phyloP scores from a whole-genome alignment of 2,329 filamentous ascomycete genomes.

The Alternaria brassicicola region DNA sequence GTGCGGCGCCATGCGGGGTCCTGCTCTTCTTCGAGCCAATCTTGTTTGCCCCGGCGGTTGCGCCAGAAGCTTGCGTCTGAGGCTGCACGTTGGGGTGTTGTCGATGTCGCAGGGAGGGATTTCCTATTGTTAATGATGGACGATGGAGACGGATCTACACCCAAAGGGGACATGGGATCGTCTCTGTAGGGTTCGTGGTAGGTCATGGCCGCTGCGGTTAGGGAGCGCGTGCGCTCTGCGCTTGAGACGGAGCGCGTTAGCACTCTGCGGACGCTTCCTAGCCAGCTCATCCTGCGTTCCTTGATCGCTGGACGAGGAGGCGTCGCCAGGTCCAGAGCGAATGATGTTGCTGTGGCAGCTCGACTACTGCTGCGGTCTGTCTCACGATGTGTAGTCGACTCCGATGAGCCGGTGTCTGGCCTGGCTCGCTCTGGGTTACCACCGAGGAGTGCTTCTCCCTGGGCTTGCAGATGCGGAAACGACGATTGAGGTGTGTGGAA shows the following conservation, averaged over 20 bases:
- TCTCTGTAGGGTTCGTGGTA: constrained; percentile 41
- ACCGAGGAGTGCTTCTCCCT: constrained; percentile 60
- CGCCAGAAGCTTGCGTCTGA: constrained; percentile 53
- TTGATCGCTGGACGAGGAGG: constrained; percentile 20
- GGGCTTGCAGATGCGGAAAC: constrained; percentile 57
- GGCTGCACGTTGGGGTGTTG: constrained; percentile 50
- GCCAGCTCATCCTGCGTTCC: constrained; percentile 44
- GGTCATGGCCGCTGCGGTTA: constrained; percentile 30
- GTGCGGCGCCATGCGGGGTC: constrained; percentile 40
- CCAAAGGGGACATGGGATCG: constrained; percentile 32
- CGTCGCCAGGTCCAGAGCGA: constrained; percentile 24
- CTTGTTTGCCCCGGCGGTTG: constrained; percentile 51
- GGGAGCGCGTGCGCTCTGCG: constrained; percentile 36
- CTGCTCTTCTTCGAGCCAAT: constrained; percentile 49
- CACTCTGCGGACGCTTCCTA: constrained; percentile 47
- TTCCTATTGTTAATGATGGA: constrained; percentile 22
- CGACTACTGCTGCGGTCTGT: constrained; percentile 33
- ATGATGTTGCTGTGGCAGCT: constrained; percentile 33
- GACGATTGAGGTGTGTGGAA: constrained; percentile 59
- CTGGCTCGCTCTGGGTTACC: constrained; percentile 46
- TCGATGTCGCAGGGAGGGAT: constrained; percentile 26
- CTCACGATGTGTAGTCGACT: constrained; percentile 28
- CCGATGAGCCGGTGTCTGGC: constrained; percentile 41
- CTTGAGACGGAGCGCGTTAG: constrained; percentile 39
- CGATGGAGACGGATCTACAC: too few species aligned